Evolutionary conservation across 2,329 filamentous ascomycete genomes (phyloP), one percentile per base, ranked within the genome.

Genomic region (Neurospora sp.): DNA sequence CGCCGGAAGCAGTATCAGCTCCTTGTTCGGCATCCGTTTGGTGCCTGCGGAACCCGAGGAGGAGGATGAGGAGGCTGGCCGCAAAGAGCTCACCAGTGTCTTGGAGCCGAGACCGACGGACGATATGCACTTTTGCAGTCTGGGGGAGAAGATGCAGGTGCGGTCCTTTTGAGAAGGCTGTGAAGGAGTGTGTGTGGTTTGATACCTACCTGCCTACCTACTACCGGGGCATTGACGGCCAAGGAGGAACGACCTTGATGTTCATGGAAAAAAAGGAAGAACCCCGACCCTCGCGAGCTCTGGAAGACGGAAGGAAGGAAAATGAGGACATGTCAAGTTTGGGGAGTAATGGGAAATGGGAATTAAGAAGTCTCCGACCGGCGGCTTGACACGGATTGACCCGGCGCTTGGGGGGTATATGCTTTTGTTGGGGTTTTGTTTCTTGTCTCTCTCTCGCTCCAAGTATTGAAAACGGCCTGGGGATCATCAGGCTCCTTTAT

Each of bases 111-210:
- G 88, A 62, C 88, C 88, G 11, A 82, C 89, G 42, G 86, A 62
- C 52, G 52, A 62, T 36, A 62, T 89, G 68, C 89, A 88, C 79
- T 90, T 87, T 84, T 86, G 85, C 73, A 86, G 88, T 46, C 78
- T 90, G 67, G 87, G 89, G 78, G 87, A 89, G 80, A 82, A 86
- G 68, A 87, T 89, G 77, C 82, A 86, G 68, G 87, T 89, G 77
- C 80, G 81, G 62, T 80, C 79, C 23, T 79, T 83, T 67, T 81
- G 76, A 73, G 68, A 36, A 58, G 23, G 52, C 52, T 17, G 52
- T 36, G 28, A 62, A 62, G 52, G 23, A 62, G 52, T 17, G 43
- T 52, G 43, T 52, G 43, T 52, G 43, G 43, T 23, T 52, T 23
- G 43, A 52, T 23, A 52, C n/a, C 43, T 28, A 62, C 13, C 13